These are phyloP conservation scores for Solanum hybrid DNA, from an alignment of 305 asterid species.

Conservation along the genomic window DNA sequence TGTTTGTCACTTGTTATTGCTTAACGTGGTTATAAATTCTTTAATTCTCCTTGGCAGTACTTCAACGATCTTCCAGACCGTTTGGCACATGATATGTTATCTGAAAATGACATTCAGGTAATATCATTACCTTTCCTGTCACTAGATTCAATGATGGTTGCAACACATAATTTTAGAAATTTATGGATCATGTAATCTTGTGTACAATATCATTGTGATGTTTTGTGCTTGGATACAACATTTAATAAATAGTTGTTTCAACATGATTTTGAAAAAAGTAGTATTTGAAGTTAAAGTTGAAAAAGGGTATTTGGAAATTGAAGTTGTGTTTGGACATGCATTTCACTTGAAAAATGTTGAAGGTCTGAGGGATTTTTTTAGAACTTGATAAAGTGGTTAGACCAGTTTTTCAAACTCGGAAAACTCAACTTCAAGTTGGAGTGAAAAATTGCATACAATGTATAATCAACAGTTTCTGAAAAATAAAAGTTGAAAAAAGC, in stretches of 20 bases:
- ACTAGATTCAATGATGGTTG: background rate
- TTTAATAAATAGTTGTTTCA: background rate
- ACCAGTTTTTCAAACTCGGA: background rate
- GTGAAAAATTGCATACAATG: background rate
- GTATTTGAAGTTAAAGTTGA: background rate
- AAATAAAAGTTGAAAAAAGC: background rate
- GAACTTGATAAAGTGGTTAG: background rate
- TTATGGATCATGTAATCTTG: background rate
- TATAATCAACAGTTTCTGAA: background rate
- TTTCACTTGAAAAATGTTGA: background rate
- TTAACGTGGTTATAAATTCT: slow-evolving; percentile 3
- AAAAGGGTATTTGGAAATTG: background rate
- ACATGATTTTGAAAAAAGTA: background rate
- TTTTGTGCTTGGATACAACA: background rate
- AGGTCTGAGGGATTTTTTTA: background rate
- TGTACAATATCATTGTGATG: background rate
- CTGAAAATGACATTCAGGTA: slow-evolving; percentile 89
- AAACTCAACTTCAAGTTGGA: background rate
- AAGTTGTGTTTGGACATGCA: background rate
- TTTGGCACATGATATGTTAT: slow-evolving; percentile 55
- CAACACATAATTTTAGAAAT: background rate
- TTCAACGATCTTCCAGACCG: slow-evolving; percentile 70
- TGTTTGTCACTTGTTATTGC: slow-evolving; percentile 7
- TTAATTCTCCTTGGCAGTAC: slow-evolving; percentile 45
- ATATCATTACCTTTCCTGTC: background rate